A percentile compares a stretch with the other conserved stretches of the same genome.
Evolutionary conservation across 169 alveolate species (phyloP).

Genomic region (Eimeria sp.): DNA sequence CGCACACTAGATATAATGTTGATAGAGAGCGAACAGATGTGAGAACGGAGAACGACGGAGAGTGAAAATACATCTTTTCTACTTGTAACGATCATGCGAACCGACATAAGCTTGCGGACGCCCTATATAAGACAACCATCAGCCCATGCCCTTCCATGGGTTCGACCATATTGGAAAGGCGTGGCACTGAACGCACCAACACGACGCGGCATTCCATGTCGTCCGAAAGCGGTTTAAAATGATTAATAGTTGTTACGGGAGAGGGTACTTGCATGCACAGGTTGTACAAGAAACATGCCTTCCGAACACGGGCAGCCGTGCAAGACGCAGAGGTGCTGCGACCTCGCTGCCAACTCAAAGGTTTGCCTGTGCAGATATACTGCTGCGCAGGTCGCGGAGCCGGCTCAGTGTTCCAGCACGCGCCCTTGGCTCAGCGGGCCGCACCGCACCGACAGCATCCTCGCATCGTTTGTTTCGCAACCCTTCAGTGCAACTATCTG

Average conservation of each 20-base stretch:
- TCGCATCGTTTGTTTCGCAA: not conserved
- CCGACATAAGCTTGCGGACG: too few relatives aligned
- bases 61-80: not conserved
- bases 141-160: not conserved
- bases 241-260: not conserved
- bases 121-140: not conserved
- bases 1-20: not conserved
- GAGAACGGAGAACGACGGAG: not conserved
- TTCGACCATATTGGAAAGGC: not conserved
- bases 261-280: constrained; percentile 10
- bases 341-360: not conserved
- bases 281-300: not conserved
- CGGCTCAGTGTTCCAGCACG: not conserved
- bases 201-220: not conserved
- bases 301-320: not conserved
- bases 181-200: not conserved
- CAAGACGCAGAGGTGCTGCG: not conserved
- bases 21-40: not conserved
- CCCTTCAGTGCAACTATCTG: not conserved
- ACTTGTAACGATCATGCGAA: not conserved
- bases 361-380: not conserved
- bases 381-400: not conserved
- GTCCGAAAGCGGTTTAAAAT: constrained; percentile 4
- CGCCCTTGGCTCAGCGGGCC: constrained; percentile 2
- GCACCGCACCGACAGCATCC: not conserved